These are phyloP conservation scores for Apophysomyces variabilis DNA, from an alignment of 371 early-diverging fungal species.

Conservation along the genomic window DNA sequence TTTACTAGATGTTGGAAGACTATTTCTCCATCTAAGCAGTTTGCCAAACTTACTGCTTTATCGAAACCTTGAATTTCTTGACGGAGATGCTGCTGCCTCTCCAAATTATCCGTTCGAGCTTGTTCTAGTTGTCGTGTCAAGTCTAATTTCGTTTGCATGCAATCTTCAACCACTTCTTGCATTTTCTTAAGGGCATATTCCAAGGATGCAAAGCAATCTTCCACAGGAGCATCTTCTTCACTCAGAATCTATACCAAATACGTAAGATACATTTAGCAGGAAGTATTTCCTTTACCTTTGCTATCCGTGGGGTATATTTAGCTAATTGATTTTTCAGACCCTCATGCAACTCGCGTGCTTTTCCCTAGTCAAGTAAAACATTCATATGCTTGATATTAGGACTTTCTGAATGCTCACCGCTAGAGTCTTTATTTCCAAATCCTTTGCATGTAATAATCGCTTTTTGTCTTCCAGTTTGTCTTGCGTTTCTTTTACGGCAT, in stretches of 20 bases:
- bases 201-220: constrained; percentile 16
- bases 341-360: not conserved
- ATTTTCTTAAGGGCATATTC: constrained; percentile 19
- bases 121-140: constrained; percentile 18
- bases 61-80: constrained; percentile 18
- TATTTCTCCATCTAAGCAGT: not conserved
- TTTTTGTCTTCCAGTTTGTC: constrained; percentile 24
- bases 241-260: constrained; percentile 6
- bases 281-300: not conserved
- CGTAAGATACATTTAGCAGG: not conserved
- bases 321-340: constrained; percentile 9
- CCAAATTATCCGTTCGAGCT: constrained; percentile 13
- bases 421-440: constrained; percentile 13
- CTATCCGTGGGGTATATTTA: constrained; percentile 6
- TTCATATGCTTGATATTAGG: not conserved
- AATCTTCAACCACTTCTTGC: constrained; percentile 17
- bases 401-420: constrained; percentile 7
- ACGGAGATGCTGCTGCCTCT: constrained; percentile 14
- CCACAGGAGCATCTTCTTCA: constrained; percentile 11
- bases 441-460: constrained; percentile 18
- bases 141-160: constrained; percentile 8
- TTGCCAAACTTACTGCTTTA: not conserved
- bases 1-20: constrained; percentile 7
- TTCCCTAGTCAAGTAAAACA: not conserved
- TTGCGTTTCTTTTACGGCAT: constrained; percentile 53